Evolutionary conservation across 345 rosid species (phyloP), one percentile per base, ranked within the genome.

Genomic region (Gossypium raimondii): DNA sequence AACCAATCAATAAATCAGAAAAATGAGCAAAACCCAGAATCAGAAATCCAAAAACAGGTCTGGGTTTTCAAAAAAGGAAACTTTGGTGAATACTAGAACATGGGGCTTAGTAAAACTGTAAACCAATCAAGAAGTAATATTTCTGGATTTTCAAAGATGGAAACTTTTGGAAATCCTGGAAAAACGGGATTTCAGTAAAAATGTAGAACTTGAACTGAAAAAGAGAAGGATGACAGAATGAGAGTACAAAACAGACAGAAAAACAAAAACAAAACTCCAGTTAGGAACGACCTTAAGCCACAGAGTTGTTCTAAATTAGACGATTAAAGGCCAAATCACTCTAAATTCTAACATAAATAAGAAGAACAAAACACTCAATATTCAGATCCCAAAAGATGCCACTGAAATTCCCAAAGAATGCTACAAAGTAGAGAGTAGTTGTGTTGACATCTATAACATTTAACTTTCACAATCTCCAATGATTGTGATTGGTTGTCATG

Each of bases 21-120:
- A 70, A 79, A 16, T 25, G 48, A 70, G 24, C 45, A 72, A 76
- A 76, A 70, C 81, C 85, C 77, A 72, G 85, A 73, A 45, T 75
- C 76, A 66, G 56, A 73, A 80, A 67, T 66, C 60, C 66, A 25
- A 62, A 77, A 76, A 50, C 67, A 64, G 62, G 50, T 45, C 72
- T 67, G 81, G 74, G 79, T 70, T 76, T 25, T 67, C 56, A 20
- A 70, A 64, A 44, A 29, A 16, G 25, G 73, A 48, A 17, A 13
- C 20, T 76, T 72, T 60, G 63, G 47, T 72, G 18, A 72, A 67
- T 48, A 43, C 60, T 70, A 52, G 25, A 70, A 62, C 72, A 67
- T 27, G 34, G 48, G 63, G 13, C 11, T 73, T 13, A 29, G 60
- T 27, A 58, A 14, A 52, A 34, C 9, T 61, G 38, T 67, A 13